Evolutionary conservation across 2,329 filamentous ascomycete genomes (phyloP), one percentile per base, ranked within the genome.

Genomic region (Botrytis cinerea): DNA sequence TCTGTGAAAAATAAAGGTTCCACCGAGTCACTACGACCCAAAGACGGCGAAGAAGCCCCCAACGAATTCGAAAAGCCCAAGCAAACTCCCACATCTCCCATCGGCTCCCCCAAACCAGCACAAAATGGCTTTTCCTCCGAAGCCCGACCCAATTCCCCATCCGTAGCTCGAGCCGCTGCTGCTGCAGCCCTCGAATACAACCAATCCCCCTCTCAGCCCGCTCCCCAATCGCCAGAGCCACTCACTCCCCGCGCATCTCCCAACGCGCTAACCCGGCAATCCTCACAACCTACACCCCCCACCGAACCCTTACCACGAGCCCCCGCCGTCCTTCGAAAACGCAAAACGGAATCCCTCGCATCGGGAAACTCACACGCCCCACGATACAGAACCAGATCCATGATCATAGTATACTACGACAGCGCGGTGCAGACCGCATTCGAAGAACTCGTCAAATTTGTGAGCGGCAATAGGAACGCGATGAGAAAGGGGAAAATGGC

Each of bases 351-450:
- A 38, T 81, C 80, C 43, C 72, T 81, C 38, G 78, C 78, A 5
- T 81, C 80, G 2, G 77, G 74, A 16, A 78, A 79, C 57, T 79
- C 79, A 2, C n/a, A 75, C 28, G 74, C 72, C 14, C 77, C 79
- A 14, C 81, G 81, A 75, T 92, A 92, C 80, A 90, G 92, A 72
- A 90, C 90, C 5, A 89, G 92, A 76, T 91, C 87, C 73, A 92
- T 93, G 86, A 91, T 95, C 64, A 91, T 96, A 59, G 92, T 98
- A n/a, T 95, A 94, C 82, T 98, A 98, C 81, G 95, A 98, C 80
- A 93, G 92, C 77, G 91, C 93, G 75, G 91, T 97, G 5, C 94
- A 98, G 80, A 89, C 89, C 69, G 90, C 91, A 57, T 94, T 98
- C 76, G 94, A 97, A 78, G 87, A 91, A 72, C 84, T 97, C 68